A percentile compares a stretch with the other conserved stretches of the same genome.
Evolutionary conservation across 805 yeast species (phyloP).

Genomic region (Pichia manshurica): DNA sequence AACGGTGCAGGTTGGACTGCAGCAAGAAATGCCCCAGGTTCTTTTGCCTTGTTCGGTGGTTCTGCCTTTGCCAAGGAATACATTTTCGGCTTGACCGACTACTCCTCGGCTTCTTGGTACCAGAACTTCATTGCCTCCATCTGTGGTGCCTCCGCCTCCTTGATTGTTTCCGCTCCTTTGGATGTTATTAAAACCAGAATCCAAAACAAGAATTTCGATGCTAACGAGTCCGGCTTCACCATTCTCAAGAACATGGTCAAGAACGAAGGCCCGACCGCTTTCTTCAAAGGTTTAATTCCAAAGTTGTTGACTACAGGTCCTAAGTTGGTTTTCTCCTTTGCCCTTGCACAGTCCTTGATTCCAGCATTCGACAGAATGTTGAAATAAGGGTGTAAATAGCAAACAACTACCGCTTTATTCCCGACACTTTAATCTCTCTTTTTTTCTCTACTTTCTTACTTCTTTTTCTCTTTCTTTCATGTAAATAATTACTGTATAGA

Average conservation of each 20-base stretch:
- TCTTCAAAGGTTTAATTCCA: slow-evolving; percentile 96
- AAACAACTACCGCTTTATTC: background rate
- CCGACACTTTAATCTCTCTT: background rate
- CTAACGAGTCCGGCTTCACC: slow-evolving; percentile 89
- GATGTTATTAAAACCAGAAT: slow-evolving; percentile 98
- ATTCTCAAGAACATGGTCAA: slow-evolving; percentile 89
- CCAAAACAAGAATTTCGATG: slow-evolving; percentile 92
- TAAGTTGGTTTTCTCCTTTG: slow-evolving; percentile 95
- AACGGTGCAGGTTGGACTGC: slow-evolving; percentile 99
- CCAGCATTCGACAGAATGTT: slow-evolving; percentile 86
- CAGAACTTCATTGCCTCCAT: slow-evolving; percentile 94
- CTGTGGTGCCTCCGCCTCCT: slow-evolving; percentile 93
- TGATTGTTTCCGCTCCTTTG: slow-evolving; percentile 94
- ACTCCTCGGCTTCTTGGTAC: slow-evolving; percentile 86
- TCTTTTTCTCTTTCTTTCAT: background rate
- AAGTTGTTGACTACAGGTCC: slow-evolving; percentile 97
- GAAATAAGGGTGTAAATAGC: slow-evolving; percentile 6
- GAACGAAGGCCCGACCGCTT: slow-evolving; percentile 84
- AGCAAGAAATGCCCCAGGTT: slow-evolving; percentile 99
- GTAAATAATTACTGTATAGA: background rate
- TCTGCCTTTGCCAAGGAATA: slow-evolving; percentile 98
- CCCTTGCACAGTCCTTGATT: slow-evolving; percentile 92
- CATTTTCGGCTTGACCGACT: slow-evolving; percentile 78
- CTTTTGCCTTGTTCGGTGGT: slow-evolving; percentile 96
- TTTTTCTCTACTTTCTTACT: background rate